A percentile compares a stretch with the other conserved stretches of the same genome.
These are phyloP conservation scores for Crepidotus sp. DNA, from an alignment of 1,284 basidiomycete species.

Conservation along the genomic window DNA sequence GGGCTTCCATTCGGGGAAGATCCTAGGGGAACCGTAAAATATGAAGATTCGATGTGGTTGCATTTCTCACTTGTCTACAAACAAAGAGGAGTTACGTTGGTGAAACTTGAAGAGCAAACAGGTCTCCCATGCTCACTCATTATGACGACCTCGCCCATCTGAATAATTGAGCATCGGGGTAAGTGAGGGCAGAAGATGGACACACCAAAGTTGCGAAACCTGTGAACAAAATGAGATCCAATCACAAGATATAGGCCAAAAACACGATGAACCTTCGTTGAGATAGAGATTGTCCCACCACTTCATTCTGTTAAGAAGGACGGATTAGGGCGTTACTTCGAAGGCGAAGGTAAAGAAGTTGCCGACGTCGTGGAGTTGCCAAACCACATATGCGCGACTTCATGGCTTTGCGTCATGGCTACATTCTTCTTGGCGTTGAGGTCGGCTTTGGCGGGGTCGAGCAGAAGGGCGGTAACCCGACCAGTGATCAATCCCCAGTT, in stretches of 20 bases:
- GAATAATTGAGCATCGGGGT: slow-evolving; percentile 7
- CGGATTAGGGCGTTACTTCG: too few species aligned
- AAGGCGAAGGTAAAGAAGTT: too few species aligned
- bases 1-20: slow-evolving; percentile 73
- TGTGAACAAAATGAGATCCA: slow-evolving; percentile 23
- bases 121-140: slow-evolving; percentile 42
- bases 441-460: slow-evolving; percentile 74
- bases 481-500: slow-evolving; percentile 96
- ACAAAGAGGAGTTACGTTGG: background rate
- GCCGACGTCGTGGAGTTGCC: too few species aligned
- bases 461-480: slow-evolving; percentile 74
- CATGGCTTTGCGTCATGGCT: slow-evolving; percentile 74
- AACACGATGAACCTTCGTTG: slow-evolving; percentile 56
- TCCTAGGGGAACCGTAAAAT: slow-evolving; percentile 32
- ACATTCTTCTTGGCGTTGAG: slow-evolving; percentile 74
- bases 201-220: slow-evolving; percentile 80
- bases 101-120: background rate
- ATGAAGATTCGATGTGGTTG: background rate
- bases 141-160: slow-evolving; percentile 91
- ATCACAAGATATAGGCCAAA: background rate
- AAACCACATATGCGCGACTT: slow-evolving; percentile 79
- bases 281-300: slow-evolving; percentile 92
- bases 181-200: slow-evolving; percentile 11
- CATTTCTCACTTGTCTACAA: background rate
- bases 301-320: slow-evolving; percentile 69